These are phyloP conservation scores for Zangia roseola DNA, from an alignment of 768 basidiomycete genomes.

Conservation along the genomic window DNA sequence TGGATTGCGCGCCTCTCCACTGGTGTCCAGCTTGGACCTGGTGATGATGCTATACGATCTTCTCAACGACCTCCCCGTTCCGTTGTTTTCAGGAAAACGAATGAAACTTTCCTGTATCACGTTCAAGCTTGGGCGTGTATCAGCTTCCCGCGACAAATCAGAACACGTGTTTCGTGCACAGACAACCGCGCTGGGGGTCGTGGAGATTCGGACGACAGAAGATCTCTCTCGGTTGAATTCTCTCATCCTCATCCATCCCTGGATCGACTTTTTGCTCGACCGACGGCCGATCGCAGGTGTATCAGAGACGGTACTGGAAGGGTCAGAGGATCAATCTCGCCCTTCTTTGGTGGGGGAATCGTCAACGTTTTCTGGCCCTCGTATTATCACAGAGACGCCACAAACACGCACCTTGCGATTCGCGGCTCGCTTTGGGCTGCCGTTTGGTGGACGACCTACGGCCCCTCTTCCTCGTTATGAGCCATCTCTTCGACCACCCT, in stretches of 20 bases:
- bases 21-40: not conserved
- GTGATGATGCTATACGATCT: not conserved
- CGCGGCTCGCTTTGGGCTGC: too few relatives aligned
- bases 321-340: too few relatives aligned
- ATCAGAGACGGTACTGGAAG: too few relatives aligned
- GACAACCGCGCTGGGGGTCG: not conserved
- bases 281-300: too few relatives aligned
- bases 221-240: not conserved
- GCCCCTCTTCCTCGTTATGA: too few relatives aligned
- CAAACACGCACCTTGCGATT: too few relatives aligned
- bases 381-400: too few relatives aligned
- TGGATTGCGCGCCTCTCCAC: not conserved
- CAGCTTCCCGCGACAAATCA: not conserved
- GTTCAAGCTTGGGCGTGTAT: not conserved
- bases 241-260: conserved; percentile 4
- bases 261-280: conserved; percentile 1
- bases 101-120: conserved; percentile 2
- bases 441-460: too few relatives aligned
- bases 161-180: not conserved
- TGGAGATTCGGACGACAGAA: conserved; percentile 3
- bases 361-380: too few relatives aligned
- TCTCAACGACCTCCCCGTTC: not conserved
- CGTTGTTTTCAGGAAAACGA: not conserved
- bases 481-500: too few relatives aligned
- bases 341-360: too few relatives aligned